Conservation (phyloP, 1,139 yeast genomes). For the Zygosaccharomyces sapae region DNA sequence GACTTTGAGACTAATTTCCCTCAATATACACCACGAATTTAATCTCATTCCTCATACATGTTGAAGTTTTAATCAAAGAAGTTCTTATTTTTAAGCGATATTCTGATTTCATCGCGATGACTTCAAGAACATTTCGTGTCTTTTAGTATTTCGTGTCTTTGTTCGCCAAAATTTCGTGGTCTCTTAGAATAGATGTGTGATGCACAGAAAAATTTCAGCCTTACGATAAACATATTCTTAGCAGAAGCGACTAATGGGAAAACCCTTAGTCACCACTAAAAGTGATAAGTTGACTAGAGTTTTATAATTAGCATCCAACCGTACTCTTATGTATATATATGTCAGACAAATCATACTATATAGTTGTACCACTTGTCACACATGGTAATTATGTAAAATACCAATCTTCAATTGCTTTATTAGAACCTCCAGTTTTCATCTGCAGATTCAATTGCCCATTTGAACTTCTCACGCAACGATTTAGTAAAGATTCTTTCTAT, state of each 20-base stretch:
- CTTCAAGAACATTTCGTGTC: slow-evolving; percentile 10
- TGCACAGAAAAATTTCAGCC: slow-evolving; percentile 5
- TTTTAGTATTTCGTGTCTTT: slow-evolving; percentile 5
- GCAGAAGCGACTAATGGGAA: neutral
- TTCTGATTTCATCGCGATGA: slow-evolving; percentile 1
- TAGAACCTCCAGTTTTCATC: slow-evolving; percentile 85
- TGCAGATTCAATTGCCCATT: slow-evolving; percentile 92
- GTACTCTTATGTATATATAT: neutral
- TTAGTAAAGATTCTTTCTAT: slow-evolving; percentile 89
- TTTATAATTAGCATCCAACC: neutral
- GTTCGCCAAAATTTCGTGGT: slow-evolving; percentile 12
- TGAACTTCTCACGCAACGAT: slow-evolving; percentile 85
- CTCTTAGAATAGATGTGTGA: neutral
- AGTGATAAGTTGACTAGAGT: neutral
- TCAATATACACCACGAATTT: neutral
- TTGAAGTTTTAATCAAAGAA: neutral
- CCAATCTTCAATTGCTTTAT: too few relatives aligned
- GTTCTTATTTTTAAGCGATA: neutral
- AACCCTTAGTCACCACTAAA: neutral
- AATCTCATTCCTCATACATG: neutral
- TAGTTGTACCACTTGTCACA: too few relatives aligned
- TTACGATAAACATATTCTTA: neutral
- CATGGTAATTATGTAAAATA: too few relatives aligned
- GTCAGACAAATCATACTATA: too few relatives aligned
- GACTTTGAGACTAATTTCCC: neutral